Percentiles rank a stretch among this genome's conserved stretches.
phyloP scores from a whole-genome alignment of 805 yeast genomes.

The Candida insectalens region DNA sequence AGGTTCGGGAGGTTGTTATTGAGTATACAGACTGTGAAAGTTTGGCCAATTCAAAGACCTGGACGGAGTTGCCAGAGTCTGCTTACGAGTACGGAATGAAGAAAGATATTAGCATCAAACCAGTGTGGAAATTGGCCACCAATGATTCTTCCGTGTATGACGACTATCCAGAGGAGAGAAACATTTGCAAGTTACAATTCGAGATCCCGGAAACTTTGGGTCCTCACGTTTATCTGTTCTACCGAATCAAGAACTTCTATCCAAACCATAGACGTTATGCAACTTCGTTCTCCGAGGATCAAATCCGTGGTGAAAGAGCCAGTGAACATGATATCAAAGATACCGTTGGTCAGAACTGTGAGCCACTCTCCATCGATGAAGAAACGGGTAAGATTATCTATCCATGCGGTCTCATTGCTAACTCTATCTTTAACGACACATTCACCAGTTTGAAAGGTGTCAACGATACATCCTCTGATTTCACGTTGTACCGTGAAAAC shows the following conservation, averaged over 20 bases:
- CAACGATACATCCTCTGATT: conserved; percentile 32
- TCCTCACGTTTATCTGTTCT: conserved; percentile 69
- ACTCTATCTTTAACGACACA: conserved; percentile 72
- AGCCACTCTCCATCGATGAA: conserved; percentile 43
- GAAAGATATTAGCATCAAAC: conserved; percentile 26
- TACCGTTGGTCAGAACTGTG: conserved; percentile 48
- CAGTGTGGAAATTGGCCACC: conserved; percentile 55
- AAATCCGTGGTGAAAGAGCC: conserved; percentile 69
- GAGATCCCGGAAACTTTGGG: conserved; percentile 63
- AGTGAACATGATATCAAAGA: conserved; percentile 39
- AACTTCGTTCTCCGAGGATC: conserved; percentile 72
- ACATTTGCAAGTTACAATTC: conserved; percentile 65
- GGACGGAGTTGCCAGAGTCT: conserved; percentile 48
- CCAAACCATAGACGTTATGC: conserved; percentile 95
- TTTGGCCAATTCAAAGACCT: conserved; percentile 35
- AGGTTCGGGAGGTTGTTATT: conserved; percentile 67
- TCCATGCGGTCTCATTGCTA: conserved; percentile 83
- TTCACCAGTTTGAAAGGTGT: conserved; percentile 37
- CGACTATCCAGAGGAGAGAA: conserved; percentile 32
- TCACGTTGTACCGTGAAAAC: conserved; percentile 36
- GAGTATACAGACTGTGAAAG: conserved; percentile 65
- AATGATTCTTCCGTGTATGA: conserved; percentile 32
- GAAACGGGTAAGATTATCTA: conserved; percentile 45
- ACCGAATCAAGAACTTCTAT: conserved; percentile 75
- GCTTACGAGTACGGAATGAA: conserved; percentile 54